Conservation (phyloP, 2,329 filamentous ascomycete species). For the Herpomyces periplanetae region DNA sequence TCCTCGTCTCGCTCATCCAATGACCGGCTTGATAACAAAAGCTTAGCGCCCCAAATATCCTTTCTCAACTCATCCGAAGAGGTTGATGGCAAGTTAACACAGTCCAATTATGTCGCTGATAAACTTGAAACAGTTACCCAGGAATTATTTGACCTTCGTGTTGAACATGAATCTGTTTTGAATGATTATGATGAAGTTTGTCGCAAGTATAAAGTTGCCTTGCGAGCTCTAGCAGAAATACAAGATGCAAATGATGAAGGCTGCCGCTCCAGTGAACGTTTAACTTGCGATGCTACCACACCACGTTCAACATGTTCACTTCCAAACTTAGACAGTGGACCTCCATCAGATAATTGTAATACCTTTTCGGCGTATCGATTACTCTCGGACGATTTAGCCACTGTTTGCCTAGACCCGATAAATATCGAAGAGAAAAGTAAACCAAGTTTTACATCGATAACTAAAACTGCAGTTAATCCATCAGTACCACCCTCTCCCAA, state of each 20-base stretch:
- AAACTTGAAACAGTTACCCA: conserved; percentile 70
- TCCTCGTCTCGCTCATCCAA: neutral
- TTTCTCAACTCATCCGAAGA: conserved; percentile 8
- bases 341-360: no score
- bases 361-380: no score
- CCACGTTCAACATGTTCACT: conserved; percentile 15
- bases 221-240: conserved; percentile 41
- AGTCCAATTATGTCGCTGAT: conserved; percentile 51
- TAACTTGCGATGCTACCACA: conserved; percentile 12
- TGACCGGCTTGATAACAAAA: conserved; percentile 3
- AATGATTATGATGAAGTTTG: conserved; percentile 44
- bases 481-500: no score
- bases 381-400: no score
- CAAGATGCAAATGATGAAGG: conserved; percentile 53
- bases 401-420: no score
- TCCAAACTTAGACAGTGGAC: no score
- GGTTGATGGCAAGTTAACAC: conserved; percentile 25
- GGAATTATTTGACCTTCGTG: conserved; percentile 54
- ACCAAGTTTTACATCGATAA: no score
- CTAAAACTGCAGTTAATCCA: no score
- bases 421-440: no score
- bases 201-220: conserved; percentile 57
- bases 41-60: conserved; percentile 3
- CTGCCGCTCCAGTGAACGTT: conserved; percentile 14
- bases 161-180: conserved; percentile 54